phyloP scores from a whole-genome alignment of 148 eudicot genomes.

The Arctostaphylos glauca region DNA sequence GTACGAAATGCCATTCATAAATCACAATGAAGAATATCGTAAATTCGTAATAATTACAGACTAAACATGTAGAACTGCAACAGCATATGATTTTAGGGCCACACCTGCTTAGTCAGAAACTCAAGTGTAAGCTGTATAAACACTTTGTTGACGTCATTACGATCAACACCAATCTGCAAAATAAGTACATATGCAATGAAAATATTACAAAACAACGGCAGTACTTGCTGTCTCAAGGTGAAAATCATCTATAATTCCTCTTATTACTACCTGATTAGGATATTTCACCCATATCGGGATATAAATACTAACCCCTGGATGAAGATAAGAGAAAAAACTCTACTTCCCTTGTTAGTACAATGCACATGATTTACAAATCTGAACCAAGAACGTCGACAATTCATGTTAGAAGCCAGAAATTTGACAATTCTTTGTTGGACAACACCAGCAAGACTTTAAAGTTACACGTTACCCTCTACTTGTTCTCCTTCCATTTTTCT shows the following conservation, averaged over 20 bases:
- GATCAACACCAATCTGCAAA: conserved; percentile 87
- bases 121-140: conserved; percentile 92
- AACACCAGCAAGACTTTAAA: not conserved
- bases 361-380: not conserved
- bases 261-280: not conserved
- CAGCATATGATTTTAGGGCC: not conserved
- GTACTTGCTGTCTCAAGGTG: not conserved
- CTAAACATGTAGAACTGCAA: not conserved
- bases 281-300: not conserved
- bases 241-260: not conserved
- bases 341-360: not conserved
- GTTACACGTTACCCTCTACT: not conserved
- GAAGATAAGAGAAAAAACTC: not conserved
- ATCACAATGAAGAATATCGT: not conserved
- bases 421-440: not conserved
- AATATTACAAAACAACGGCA: not conserved
- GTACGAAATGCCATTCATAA: not conserved
- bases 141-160: conserved; percentile 61
- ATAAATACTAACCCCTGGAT: not conserved
- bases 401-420: not conserved
- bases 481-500: not conserved
- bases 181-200: conserved; percentile 12
- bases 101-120: conserved; percentile 88
- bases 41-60: not conserved
- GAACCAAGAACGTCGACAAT: not conserved